A percentile compares a stretch with the other conserved stretches of the same genome.
Evolutionary conservation across 805 yeast genomes (phyloP).

Genomic region (Pichia heedii): DNA sequence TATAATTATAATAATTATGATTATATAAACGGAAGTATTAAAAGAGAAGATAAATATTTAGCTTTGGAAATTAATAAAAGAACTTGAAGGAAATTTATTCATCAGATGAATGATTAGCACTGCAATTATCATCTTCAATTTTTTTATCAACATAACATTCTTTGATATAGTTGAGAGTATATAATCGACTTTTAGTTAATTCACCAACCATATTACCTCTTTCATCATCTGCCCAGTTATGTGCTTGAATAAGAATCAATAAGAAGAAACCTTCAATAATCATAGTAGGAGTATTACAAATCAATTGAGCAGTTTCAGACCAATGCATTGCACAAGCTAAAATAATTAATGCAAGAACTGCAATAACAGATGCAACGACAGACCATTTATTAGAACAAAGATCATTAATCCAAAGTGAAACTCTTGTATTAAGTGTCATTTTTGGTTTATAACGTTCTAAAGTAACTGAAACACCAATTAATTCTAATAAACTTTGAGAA

Average conservation of each 20-base stretch:
- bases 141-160: neutral
- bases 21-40: too few relatives aligned
- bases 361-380: constrained; percentile 22
- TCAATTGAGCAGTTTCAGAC: constrained; percentile 33
- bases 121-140: neutral
- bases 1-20: too few relatives aligned
- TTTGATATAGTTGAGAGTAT: constrained; percentile 4
- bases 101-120: neutral
- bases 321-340: constrained; percentile 29
- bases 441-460: constrained; percentile 6
- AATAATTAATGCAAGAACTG: constrained; percentile 25
- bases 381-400: constrained; percentile 28
- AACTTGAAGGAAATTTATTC: neutral
- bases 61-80: too few relatives aligned
- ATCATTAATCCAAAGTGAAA: constrained; percentile 20
- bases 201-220: constrained; percentile 9
- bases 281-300: constrained; percentile 36
- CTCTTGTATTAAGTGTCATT: constrained; percentile 2
- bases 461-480: constrained; percentile 17
- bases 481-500: constrained; percentile 25
- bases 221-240: constrained; percentile 21
- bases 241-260: constrained; percentile 31
- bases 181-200: constrained; percentile 9
- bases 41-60: too few relatives aligned
- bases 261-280: constrained; percentile 35